These are phyloP conservation scores for Cryphonectria nitschkei DNA, from an alignment of 2,329 filamentous ascomycete species.

Conservation along the genomic window DNA sequence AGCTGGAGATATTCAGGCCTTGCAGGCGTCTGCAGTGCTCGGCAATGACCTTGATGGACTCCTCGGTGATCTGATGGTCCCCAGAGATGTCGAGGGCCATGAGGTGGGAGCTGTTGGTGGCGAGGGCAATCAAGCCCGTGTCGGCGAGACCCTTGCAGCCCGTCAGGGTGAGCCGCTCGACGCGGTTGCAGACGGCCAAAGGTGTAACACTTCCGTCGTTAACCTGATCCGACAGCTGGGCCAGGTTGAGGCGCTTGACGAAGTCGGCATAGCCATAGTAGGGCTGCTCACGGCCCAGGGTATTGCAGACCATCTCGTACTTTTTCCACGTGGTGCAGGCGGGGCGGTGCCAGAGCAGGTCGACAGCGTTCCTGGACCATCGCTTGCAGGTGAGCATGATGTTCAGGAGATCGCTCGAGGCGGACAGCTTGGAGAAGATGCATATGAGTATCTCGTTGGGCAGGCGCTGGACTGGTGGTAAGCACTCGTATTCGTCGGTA, in stretches of 20 bases:
- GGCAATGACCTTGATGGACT: conserved; percentile 77
- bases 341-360: conserved; percentile 91
- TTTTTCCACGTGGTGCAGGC: conserved; percentile 86
- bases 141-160: conserved; percentile 88
- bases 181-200: conserved; percentile 81
- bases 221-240: conserved; percentile 72
- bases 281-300: conserved; percentile 71
- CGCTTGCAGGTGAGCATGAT: conserved; percentile 94
- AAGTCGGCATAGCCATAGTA: conserved; percentile 90
- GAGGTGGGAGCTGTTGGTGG: conserved; percentile 78
- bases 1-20: conserved; percentile 89
- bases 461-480: conserved; percentile 80
- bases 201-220: conserved; percentile 89
- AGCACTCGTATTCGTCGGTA: conserved; percentile 66
- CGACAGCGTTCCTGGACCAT: conserved; percentile 92
- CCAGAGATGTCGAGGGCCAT: conserved; percentile 90
- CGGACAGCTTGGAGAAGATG: conserved; percentile 83
- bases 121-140: conserved; percentile 75
- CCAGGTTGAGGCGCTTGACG: conserved; percentile 89
- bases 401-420: conserved; percentile 75
- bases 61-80: conserved; percentile 81
- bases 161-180: conserved; percentile 91
- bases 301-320: conserved; percentile 78
- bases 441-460: conserved; percentile 94
- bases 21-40: conserved; percentile 83